Base-by-base conservation (phyloP, 495 filamentous ascomycete genomes). In the Pyronema domesticum region DNA sequence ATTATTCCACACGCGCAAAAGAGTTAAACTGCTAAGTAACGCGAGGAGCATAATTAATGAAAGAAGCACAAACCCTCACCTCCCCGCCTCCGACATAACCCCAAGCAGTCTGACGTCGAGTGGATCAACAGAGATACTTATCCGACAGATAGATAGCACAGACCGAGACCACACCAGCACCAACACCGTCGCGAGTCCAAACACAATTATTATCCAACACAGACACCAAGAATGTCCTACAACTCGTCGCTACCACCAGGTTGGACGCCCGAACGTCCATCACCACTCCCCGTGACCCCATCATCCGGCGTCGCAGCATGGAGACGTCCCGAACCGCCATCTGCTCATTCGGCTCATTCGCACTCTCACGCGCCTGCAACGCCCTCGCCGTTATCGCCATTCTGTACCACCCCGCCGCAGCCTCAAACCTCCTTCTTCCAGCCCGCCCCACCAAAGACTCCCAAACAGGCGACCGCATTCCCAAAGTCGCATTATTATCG, bases 401-500 rank as follows among this genome's bases (percentile, higher is more conserved):
- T 54, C 39, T 47, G 56, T 39, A 39, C 44, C 14, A 37, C 54
- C 15, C 52, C 60, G 7, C 19, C 34, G 13, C 48, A 40, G 17
- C 35, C 55, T 18, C 3, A n/a, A 3, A 33, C 55, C 14, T n/a
- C 49, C 9, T 45, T 51, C 42, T 53, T 53, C 50, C 14, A 53
- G 13, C 10, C 30, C 3, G 15, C 35, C n/a, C 35, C 35, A 7
- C 35, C 46, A 3, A 42, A 53, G 15, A 48, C 61, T 18, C 57
- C 55, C 8, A 42, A 53, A 19, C 58, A 54, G 9, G 40, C 43
- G 43, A 37, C 55, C 9, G 33, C 49, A 17, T 51, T 53, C 30
- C 44, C 62, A 0, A 44, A 43, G 15, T 55, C 53, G 15, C 62
- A 65, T 49, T 65, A 64, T 50, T 64, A 64, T 14, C 63, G 62